These are phyloP conservation scores for Colletotrichum liriopes DNA, from an alignment of 2,329 filamentous ascomycete genomes.

Conservation along the genomic window DNA sequence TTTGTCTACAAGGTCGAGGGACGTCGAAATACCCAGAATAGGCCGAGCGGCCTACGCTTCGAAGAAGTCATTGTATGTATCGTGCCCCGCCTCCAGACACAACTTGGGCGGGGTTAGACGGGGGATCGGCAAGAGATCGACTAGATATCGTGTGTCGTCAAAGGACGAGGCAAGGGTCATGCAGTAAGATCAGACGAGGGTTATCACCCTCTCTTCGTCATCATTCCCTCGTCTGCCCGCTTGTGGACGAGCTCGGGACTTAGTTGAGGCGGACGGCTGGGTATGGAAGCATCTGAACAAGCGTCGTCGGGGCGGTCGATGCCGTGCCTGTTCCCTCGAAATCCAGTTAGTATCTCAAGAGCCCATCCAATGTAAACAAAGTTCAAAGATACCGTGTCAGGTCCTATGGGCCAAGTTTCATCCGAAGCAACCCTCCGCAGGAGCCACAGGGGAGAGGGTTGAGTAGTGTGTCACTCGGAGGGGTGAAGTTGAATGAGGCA, in stretches of 20 bases:
- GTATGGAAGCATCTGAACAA: slow-evolving; percentile 9
- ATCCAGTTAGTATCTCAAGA: neutral
- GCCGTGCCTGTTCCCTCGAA: neutral
- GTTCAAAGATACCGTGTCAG: slow-evolving; percentile 28
- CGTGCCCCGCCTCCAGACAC: slow-evolving; percentile 8
- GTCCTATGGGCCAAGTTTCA: slow-evolving; percentile 25
- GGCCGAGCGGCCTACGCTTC: neutral
- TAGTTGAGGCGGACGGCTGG: neutral
- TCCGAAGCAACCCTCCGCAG: slow-evolving; percentile 14
- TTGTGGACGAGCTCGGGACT: neutral
- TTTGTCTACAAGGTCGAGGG: neutral
- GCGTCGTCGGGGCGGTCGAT: slow-evolving; percentile 3
- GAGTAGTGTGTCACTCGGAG: slow-evolving; percentile 26
- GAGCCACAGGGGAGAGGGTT: neutral
- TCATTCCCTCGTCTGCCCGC: neutral
- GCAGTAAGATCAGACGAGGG: slow-evolving; percentile 16
- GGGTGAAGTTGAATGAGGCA: neutral
- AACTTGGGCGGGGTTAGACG: slow-evolving; percentile 17
- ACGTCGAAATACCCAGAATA: neutral
- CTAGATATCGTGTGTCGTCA: neutral
- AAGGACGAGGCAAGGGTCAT: slow-evolving; percentile 21
- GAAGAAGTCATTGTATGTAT: slow-evolving; percentile 11
- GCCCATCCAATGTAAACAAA: slow-evolving; percentile 8
- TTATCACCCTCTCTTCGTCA: slow-evolving; percentile 4
- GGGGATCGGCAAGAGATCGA: slow-evolving; percentile 29